Evolutionary conservation across 305 asterid species (phyloP), one percentile per base, ranked within the genome.

Genomic region (Solanum hybrid): DNA sequence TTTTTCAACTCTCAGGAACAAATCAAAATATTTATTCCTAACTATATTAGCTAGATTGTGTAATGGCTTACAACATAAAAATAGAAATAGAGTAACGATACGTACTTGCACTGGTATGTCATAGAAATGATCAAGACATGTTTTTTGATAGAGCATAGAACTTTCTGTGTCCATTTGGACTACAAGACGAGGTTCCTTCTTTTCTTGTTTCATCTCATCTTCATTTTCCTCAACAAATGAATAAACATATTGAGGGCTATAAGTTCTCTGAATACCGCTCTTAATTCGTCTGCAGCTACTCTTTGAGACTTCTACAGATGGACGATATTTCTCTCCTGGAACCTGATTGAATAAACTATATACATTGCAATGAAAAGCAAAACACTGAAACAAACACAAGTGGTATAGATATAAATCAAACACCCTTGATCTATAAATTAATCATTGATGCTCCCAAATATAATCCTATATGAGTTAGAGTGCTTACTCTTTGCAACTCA

Each of bases 101-200:
- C 94, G 76, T 93, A 96, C 98, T 66, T 90, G 94, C 78, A 95
- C 78, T 26, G 98, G 98, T 76, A 91, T 93, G 24, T 96, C 99
- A 32, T 91, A 95, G 36, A 85, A 91, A 91, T 89, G 91, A 76
- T 96, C 97, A 10, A 96, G 97, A 85, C 99, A 96, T 34, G 93
- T 95, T 90, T 96, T 95, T 90, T 95, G 89, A 93, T 95, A 94
- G 42, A 94, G 93, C 35, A 94, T 91, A 78, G 97, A 92, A 71
- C 96, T 94, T 89, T 96, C 98, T 0, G 97, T 96, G 90, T 96
- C 98, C 98, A 96, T 96, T 90, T 95, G 99, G 64, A 93, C 95
- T 4, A 96, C 95, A 91, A 95, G 88, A 78, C 78, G 97, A 35
- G 95, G 97, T 91, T 93, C 95, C 17, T 60, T 92, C n/a, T 14